Conservation (phyloP, 768 basidiomycete genomes). For the Tremella yokohamensis region DNA sequence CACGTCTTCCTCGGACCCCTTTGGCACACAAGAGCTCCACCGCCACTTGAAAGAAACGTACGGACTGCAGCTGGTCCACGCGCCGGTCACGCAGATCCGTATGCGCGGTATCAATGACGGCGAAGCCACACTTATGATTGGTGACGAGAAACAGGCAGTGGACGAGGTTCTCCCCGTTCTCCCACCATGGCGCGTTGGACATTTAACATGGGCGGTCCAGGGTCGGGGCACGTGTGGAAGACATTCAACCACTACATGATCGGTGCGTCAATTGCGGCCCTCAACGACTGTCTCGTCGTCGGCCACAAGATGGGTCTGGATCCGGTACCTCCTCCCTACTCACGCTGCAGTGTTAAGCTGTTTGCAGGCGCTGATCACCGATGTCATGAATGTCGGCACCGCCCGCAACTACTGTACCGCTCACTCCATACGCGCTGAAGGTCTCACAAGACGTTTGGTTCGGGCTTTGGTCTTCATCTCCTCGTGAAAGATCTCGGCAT, state of each 20-base stretch:
- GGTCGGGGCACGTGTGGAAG: background rate
- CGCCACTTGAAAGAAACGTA: constrained; percentile 1
- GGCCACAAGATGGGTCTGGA: too few species aligned
- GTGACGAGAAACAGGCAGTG: constrained; percentile 1
- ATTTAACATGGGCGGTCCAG: constrained; percentile 4
- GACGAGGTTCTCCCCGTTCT: constrained; percentile 1
- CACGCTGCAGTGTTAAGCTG: background rate
- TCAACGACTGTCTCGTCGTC: too few species aligned
- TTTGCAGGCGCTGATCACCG: background rate
- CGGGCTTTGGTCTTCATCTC: constrained; percentile 1
- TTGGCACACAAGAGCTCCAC: background rate
- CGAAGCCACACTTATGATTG: constrained; percentile 1
- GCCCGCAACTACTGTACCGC: background rate
- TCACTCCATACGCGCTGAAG: background rate
- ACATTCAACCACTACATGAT: too few species aligned
- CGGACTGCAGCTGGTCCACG: background rate
- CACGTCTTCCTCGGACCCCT: constrained; percentile 4
- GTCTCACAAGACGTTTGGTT: background rate
- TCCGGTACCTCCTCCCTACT: too few species aligned
- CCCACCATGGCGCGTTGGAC: constrained; percentile 1
- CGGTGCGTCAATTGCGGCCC: too few species aligned
- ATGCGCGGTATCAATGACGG: background rate
- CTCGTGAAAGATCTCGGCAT: constrained; percentile 1
- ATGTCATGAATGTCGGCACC: constrained; percentile 2
- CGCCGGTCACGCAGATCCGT: constrained; percentile 1